These are phyloP conservation scores for Gloeophyllum trabeum DNA, from an alignment of 768 basidiomycete genomes.

Conservation along the genomic window DNA sequence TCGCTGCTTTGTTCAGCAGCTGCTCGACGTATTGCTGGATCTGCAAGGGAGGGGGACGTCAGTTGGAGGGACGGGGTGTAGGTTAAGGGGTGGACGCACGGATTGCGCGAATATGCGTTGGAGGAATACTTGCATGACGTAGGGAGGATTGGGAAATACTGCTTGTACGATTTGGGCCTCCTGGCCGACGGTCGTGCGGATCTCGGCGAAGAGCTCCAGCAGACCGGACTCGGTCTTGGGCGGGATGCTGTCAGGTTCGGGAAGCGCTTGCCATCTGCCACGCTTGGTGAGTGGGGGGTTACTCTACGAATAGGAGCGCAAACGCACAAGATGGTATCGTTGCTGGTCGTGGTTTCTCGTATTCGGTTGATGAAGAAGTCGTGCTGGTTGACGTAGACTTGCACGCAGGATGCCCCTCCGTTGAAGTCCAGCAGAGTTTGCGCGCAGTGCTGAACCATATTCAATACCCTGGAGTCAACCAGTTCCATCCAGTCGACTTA, in stretches of 20 bases:
- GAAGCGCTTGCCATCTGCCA: slow-evolving; percentile 68
- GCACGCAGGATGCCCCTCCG: slow-evolving; percentile 91
- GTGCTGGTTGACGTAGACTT: slow-evolving; percentile 98
- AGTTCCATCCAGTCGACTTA: slow-evolving; percentile 19
- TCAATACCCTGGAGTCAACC: background rate
- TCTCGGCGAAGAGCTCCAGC: slow-evolving; percentile 73
- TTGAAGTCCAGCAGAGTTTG: slow-evolving; percentile 97
- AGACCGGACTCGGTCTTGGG: slow-evolving; percentile 78
- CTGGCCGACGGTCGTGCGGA: slow-evolving; percentile 83
- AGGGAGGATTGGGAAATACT: slow-evolving; percentile 92
- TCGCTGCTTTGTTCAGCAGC: slow-evolving; percentile 62
- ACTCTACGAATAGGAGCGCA: slow-evolving; percentile 3
- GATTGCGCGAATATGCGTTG: slow-evolving; percentile 97
- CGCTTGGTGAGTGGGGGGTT: background rate
- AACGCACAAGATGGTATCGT: slow-evolving; percentile 13
- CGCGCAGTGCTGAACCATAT: slow-evolving; percentile 75
- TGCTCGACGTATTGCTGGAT: slow-evolving; percentile 96
- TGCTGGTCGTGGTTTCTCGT: slow-evolving; percentile 43
- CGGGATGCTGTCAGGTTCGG: slow-evolving; percentile 67
- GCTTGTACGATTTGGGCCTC: slow-evolving; percentile 98
- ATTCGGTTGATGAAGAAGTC: slow-evolving; percentile 98
- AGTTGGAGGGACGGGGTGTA: background rate
- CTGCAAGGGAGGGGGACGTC: slow-evolving; percentile 26
- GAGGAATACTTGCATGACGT: slow-evolving; percentile 96
- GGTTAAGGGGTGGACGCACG: too few relatives aligned